Base-by-base conservation (phyloP, 1,139 yeast species). In the Kluyveromyces sp. region DNA sequence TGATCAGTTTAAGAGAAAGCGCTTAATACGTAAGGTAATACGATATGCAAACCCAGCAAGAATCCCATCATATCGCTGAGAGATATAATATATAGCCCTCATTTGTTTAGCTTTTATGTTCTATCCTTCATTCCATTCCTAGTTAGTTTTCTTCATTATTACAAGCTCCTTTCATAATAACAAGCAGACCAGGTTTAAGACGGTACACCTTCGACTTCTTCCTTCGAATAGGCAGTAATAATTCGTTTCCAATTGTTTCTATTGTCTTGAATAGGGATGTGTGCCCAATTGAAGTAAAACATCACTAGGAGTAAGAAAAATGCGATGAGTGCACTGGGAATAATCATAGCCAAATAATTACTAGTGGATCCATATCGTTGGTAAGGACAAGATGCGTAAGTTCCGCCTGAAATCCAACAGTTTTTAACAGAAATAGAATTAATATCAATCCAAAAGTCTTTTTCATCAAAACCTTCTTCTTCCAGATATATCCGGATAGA, bases 321-420 rank as follows among this genome's bases (percentile, higher is more conserved):
- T 3, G 83, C 77, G 25, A 86, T 78, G 1, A 77, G 73, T 8
- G 79, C 71, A 10, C 84, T 78, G 0, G 95, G 89, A 0, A 86
- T 76, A 35, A 89, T 68, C 73, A 83, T 74, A 30, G 75, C 71
- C 0, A 79, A 78, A 51, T 86, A 81, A 47, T 77, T 78, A 43
- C 79, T 71, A 37, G 70, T 70, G 8, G 81, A 71, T 26, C 79
- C 72, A 0, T 75, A 73, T 45, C 67, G 69, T 48, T 77, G 78
- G 60, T 89, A 90, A 0, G 96, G 96, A 62, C 98, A 90, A 33
- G 68, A 65, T 0, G 94, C 83, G 50, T 77, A 74, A 0, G 90
- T 80, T 0, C 96, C 96, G 2, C 95, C 97, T 1, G 79, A 67
- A 2, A 89, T 90, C 89, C 94, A 90, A 61, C 98, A 90, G 46